Percentiles rank a stretch among this genome's conserved stretches.
These are phyloP conservation scores for Asterionellopsis glacialis DNA, from an alignment of 108 stramenopile genomes.

Conservation along the genomic window DNA sequence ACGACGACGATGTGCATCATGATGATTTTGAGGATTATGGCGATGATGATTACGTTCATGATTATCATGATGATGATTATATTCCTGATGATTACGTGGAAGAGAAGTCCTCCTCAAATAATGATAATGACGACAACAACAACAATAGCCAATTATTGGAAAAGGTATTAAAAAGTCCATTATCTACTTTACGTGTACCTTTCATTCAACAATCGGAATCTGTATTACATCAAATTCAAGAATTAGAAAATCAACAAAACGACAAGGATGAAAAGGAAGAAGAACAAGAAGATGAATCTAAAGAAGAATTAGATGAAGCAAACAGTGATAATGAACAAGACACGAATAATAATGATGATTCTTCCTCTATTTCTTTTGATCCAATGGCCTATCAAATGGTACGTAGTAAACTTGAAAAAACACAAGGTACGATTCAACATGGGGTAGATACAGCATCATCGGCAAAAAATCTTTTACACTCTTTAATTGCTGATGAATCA, in stretches of 20 bases:
- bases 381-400: slow-evolving; percentile 57
- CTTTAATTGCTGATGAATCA: slow-evolving; percentile 16
- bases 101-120: background rate
- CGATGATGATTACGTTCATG: slow-evolving; percentile 16
- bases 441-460: slow-evolving; percentile 41
- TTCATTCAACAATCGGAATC: background rate
- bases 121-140: background rate
- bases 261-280: slow-evolving; percentile 11
- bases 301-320: too few relatives aligned
- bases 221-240: background rate
- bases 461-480: slow-evolving; percentile 21
- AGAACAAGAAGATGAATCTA: slow-evolving; percentile 22
- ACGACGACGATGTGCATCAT: too few relatives aligned
- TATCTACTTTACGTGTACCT: too few relatives aligned
- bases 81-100: slow-evolving; percentile 9
- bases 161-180: background rate
- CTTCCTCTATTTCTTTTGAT: slow-evolving; percentile 24
- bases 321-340: too few relatives aligned
- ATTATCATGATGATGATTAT: slow-evolving; percentile 15
- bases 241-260: slow-evolving; percentile 1
- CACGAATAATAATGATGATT: background rate
- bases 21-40: slow-evolving; percentile 15
- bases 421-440: slow-evolving; percentile 26
- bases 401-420: slow-evolving; percentile 30
- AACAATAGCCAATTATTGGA: background rate